phyloP scores from a whole-genome alignment of 306 rosid genomes.

The Casuarina equisetifolia region DNA sequence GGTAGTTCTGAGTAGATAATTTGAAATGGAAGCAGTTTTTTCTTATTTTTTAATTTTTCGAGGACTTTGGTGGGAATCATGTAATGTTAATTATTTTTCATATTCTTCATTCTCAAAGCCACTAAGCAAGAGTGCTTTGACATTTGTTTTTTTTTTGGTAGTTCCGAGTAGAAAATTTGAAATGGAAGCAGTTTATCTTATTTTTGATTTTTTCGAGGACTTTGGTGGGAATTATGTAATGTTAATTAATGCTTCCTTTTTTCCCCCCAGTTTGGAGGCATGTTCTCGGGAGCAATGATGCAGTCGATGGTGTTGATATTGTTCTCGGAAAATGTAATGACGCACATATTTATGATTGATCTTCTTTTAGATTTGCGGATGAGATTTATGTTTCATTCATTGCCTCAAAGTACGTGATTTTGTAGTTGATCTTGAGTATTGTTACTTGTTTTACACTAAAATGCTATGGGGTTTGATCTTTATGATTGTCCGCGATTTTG shows the following conservation, averaged over 20 bases:
- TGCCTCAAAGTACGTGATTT: neutral
- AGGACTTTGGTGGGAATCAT: neutral
- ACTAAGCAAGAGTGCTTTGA: neutral
- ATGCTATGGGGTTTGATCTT: neutral
- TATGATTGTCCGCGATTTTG: neutral
- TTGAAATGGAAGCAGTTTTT: neutral
- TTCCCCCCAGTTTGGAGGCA: constrained; percentile 85
- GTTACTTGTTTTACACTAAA: neutral
- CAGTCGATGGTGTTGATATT: constrained; percentile 68
- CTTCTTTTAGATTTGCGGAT: neutral
- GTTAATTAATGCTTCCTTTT: constrained; percentile 12
- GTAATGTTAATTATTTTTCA: constrained; percentile 18
- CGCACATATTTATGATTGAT: constrained; percentile 22
- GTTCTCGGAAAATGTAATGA: constrained; percentile 89
- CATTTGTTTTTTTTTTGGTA: neutral
- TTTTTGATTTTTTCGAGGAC: neutral
- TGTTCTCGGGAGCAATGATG: constrained; percentile 72
- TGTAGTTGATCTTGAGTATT: neutral
- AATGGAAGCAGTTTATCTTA: neutral
- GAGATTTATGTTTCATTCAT: neutral
- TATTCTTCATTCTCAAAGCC: neutral
- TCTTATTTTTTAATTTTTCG: neutral
- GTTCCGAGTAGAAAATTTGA: neutral
- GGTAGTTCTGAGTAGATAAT: neutral
- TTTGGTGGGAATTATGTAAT: constrained; percentile 2